phyloP scores from a whole-genome alignment of 1,284 basidiomycete genomes.

The Apiotrichum gamsii region DNA sequence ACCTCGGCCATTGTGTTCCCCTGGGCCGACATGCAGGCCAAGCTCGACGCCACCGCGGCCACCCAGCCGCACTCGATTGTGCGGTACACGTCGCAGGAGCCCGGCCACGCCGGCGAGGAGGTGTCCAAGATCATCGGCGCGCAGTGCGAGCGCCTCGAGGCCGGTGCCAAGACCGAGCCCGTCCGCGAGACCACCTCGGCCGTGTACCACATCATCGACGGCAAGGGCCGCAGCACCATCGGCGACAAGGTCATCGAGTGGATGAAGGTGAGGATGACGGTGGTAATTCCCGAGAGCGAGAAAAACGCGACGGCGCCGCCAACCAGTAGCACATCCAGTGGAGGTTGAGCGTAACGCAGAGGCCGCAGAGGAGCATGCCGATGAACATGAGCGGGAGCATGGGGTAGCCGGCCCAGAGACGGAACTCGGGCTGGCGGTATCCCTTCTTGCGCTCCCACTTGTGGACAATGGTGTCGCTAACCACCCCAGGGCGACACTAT shows the following conservation, averaged over 20 bases:
- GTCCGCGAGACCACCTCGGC: conserved; percentile 13
- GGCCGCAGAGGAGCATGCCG: conserved; percentile 35
- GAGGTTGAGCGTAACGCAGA: conserved; percentile 28
- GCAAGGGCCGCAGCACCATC: conserved; percentile 9
- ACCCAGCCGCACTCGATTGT: conserved; percentile 2
- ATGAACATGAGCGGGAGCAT: conserved; percentile 29
- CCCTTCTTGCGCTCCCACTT: too few species aligned
- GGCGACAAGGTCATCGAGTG: conserved; percentile 18
- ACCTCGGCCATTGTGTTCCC: conserved; percentile 13
- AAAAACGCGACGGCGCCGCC: conserved; percentile 40
- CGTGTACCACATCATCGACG: conserved; percentile 23
- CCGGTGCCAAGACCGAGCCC: conserved; percentile 3
- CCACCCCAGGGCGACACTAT: conserved; percentile 22
- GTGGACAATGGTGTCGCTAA: too few species aligned
- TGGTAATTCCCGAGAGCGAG: conserved; percentile 27
- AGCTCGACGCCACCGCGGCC: conserved; percentile 9
- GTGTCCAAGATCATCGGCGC: conserved; percentile 18
- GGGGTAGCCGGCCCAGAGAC: conserved; percentile 34
- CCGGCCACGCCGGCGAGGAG: conserved; percentile 17
- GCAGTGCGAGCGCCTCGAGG: conserved; percentile 20
- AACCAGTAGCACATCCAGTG: conserved; percentile 42
- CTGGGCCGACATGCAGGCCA: conserved; percentile 18
- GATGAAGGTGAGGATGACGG: conserved; percentile 22
- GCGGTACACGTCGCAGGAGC: conserved; percentile 14
- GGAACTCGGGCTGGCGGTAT: conserved; percentile 41